Evolutionary conservation across 129 eudicot genomes (phyloP), one percentile per base, ranked within the genome.

Genomic region (Flaveria ramosissima): DNA sequence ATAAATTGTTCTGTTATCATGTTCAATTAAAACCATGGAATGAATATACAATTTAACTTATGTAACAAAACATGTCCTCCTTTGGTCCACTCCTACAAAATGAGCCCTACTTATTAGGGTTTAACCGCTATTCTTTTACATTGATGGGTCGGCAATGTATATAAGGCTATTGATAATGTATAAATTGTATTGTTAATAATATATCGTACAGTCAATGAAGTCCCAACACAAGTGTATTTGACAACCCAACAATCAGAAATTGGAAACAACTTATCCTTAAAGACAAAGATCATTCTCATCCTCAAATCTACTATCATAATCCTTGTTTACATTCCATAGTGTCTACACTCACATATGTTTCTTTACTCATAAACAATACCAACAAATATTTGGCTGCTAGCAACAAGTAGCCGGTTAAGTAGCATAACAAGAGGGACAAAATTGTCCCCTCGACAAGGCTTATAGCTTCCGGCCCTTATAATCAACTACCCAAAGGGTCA

Each of bases 401-500:
- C 66, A 32, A 36, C 65, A 47, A 48, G 61, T 76, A 47, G 73
- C 32, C 48, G 59, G 65, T 24, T 19, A 23, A 43, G 63, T 36
- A 71, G 57, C 70, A 15, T 48, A 78, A 46, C 72, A 78, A 32
- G 16, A 62, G 67, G 72, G 78, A 72, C 77, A 71, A 71, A 79
- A 13, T 71, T 46, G 77, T 71, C 78, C 78, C 72, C 62, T 61
- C 67, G 55, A 79, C 65, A 79, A 3, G 66, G 72, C 46, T 63
- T 70, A 45, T 47, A 42, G 60, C 8, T 32, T 71, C 50, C 36
- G 72, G 56, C 83, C 77, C 52, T 30, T 11, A 17, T n/a, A 39
- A 17, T 50, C 41, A 20, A 71, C 36, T 50, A 30, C 48, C 67
- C 73, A 71, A 23, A 56, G 62, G 82, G 77, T 78, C 32, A 11